A percentile compares a stretch with the other conserved stretches of the same genome.
Evolutionary conservation across 768 basidiomycete genomes (phyloP).

Genomic region (Boletus edulis): DNA sequence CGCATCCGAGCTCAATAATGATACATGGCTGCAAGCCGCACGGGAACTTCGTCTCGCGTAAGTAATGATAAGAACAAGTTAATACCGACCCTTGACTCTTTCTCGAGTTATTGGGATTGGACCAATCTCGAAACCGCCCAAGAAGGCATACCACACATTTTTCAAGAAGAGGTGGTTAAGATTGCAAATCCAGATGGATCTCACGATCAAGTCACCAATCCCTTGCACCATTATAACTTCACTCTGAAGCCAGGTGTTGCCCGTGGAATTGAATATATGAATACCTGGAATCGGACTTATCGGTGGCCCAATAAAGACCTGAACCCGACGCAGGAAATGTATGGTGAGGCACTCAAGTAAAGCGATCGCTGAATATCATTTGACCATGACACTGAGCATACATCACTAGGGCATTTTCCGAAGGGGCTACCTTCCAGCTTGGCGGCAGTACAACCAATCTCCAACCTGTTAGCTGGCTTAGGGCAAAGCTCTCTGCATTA

Average conservation of each 20-base stretch:
- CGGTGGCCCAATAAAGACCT: conserved; percentile 7
- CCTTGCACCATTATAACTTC: conserved; percentile 15
- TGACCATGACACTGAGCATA: background rate
- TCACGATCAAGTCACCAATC: background rate
- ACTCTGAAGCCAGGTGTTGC: background rate
- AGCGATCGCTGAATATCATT: background rate
- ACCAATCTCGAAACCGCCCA: background rate
- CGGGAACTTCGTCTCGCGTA: conserved; percentile 17
- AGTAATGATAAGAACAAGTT: background rate
- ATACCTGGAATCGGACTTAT: conserved; percentile 10
- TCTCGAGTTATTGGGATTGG: conserved; percentile 19
- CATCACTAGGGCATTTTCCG: conserved; percentile 3
- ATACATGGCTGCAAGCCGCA: conserved; percentile 14
- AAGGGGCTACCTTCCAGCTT: background rate
- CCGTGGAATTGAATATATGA: background rate
- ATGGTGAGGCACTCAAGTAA: conserved; percentile 11
- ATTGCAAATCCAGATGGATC: background rate
- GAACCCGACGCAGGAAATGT: conserved; percentile 9
- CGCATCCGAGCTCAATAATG: conserved; percentile 1
- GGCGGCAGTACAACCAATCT: background rate
- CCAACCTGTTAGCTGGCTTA: conserved; percentile 14
- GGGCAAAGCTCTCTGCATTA: conserved; percentile 10
- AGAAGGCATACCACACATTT: conserved; percentile 5
- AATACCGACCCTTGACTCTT: background rate
- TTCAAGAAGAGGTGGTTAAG: background rate